Base-by-base conservation (phyloP, 805 yeast species). In the Myxozyma lipomycoides region DNA sequence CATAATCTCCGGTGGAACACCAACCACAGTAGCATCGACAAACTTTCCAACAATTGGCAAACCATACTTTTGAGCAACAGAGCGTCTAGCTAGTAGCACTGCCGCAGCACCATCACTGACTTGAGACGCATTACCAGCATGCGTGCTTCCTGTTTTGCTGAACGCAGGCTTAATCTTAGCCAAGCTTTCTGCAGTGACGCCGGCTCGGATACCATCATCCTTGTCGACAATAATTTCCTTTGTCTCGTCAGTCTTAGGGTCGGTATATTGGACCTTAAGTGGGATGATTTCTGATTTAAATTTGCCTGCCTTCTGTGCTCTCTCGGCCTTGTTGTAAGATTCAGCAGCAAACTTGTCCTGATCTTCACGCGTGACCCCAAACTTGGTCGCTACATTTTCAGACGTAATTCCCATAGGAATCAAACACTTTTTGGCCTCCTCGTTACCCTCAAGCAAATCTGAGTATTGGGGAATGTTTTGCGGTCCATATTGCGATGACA, bases 1-100 rank as follows among this genome's bases (percentile, higher is more conserved):
- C 98, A 91, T 91, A 55, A 90, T 80, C 71, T 88, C 95, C 21
- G 97, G 97, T 49, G 97, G 96, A 41, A 90, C 96, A 62, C 98
- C 98, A 49, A 85, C 91, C 37, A 82, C 74, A 60, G 84, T 78
- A 64, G 86, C 82, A 61, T 82, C 84, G 56, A 89, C 81, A 62
- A 79, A 91, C 73, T 86, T 86, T 56, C 83, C 98, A 51, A 84
- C 63, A 54, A 88, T 81, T 48, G 85, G 83, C 61, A 85, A 76
- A 36, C 84, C 83, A 51, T 82, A 71, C 61, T 77, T 71, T 68
- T 84, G 81, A 21, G 98, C 98, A 51, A 84, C 75, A 18, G 88
- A 84, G 69, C 98, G 80, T 67, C 90, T 81, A 74, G 87, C 84
- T 54, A 91, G 75, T 49, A 91, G 69, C 1, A 86, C 95, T 40